Evolutionary conservation across 2,329 filamentous ascomycete genomes (phyloP).

Genomic region (Pseudogymnoascus sp.): DNA sequence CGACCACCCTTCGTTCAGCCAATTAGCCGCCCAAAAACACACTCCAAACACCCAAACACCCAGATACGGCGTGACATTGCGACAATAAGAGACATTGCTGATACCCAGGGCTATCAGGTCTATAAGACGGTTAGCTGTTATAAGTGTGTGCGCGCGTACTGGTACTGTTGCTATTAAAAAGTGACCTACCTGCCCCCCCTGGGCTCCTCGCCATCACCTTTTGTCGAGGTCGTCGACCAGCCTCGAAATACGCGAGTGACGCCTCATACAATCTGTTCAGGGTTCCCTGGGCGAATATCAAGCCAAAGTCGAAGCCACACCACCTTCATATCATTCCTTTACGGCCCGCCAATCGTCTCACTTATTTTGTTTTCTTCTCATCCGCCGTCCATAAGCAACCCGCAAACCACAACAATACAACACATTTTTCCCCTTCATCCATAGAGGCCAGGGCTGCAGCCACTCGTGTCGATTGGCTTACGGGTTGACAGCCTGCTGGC

Average conservation of each 20-base stretch:
- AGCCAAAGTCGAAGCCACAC: neutral
- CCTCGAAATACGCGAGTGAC: conserved; percentile 1
- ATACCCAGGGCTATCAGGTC: neutral
- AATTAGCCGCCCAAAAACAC: conserved; percentile 1
- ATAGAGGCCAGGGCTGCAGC: neutral
- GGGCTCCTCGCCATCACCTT: neutral
- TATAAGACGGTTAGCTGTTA: neutral
- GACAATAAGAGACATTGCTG: conserved; percentile 2
- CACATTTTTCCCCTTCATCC: neutral
- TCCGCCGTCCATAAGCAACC: neutral
- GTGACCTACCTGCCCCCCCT: neutral
- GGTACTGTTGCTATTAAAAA: conserved; percentile 1
- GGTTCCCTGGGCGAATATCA: neutral
- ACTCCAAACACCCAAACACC: neutral
- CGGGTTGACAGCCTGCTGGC: neutral
- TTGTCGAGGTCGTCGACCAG: neutral
- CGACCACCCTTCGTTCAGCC: neutral
- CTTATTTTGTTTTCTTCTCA: neutral
- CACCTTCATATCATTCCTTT: neutral
- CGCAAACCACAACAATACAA: conserved; percentile 2
- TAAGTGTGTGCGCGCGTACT: neutral
- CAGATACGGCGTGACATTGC: conserved; percentile 1
- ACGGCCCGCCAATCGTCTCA: neutral
- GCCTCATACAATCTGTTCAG: neutral
- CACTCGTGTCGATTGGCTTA: neutral